A percentile compares a stretch with the other conserved stretches of the same genome.
phyloP scores from a whole-genome alignment of 306 rosid genomes.

The Acmispon strigosus region DNA sequence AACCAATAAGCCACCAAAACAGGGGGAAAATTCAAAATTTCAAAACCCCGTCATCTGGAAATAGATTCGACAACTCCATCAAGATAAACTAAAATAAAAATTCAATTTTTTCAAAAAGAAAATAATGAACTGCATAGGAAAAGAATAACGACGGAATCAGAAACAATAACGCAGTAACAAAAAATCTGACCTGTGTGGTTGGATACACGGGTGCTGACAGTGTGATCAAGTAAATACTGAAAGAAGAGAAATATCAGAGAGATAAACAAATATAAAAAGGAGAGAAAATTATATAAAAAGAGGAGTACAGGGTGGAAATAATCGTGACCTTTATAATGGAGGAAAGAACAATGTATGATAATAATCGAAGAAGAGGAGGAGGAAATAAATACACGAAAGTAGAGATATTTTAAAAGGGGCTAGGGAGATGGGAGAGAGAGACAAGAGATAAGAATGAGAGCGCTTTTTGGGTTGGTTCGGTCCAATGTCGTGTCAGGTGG shows the following conservation, averaged over 20 bases:
- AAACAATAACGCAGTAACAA: not conserved
- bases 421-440: not conserved
- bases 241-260: not conserved
- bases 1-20: not conserved
- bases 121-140: too few species aligned
- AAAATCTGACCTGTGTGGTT: not conserved
- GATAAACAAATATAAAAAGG: not conserved
- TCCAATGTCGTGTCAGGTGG: not conserved
- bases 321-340: slow-evolving; percentile 14
- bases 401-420: not conserved
- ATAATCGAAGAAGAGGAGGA: not conserved
- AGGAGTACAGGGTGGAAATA: not conserved
- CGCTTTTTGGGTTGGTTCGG: not conserved
- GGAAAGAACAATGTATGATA: not conserved
- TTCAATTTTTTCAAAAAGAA: not conserved
- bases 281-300: not conserved
- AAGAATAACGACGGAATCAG: not conserved
- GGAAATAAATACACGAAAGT: not conserved
- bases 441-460: not conserved
- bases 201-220: slow-evolving; percentile 14
- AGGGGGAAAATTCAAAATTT: not conserved
- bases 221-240: slow-evolving; percentile 7
- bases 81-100: not conserved
- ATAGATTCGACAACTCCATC: not conserved
- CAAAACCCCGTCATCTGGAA: not conserved